Base-by-base conservation (phyloP, 352 stramenopile genomes). In the Saprolegnia parasitica region DNA sequence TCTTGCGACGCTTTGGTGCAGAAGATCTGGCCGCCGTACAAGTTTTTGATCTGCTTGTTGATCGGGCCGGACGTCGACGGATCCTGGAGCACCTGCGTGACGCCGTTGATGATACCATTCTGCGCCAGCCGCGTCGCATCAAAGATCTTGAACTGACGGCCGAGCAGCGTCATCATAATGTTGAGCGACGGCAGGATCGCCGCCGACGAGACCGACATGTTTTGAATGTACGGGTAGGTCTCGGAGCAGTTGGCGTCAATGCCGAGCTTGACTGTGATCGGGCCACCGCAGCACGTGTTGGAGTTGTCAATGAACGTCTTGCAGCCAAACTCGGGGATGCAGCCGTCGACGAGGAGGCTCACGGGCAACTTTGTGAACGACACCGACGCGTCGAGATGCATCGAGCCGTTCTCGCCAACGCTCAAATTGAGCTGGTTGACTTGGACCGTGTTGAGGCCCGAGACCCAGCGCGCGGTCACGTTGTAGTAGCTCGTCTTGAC, bases 381-480 rank as follows among this genome's bases (percentile, higher is more conserved):
- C 9, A 61, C 63, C 5, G 63, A 52, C 26, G 42, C 63, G 26
- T 70, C 46, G 21, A 70, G 21, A 13, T 52, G 54, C n/a, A 70
- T 70, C 16, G 46, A 42, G 23, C 63, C 63, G 40, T 61, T 70
- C 18, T 29, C 6, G 24, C 55, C 63, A 6, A 42, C 5, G 9
- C 29, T 70, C 29, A 70, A 26, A 5, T 26, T 58, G 20, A 70
- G 47, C 47, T 42, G 46, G 40, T 70, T 52, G 16, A 70, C 46
- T 11, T 13, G 45, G 39, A 70, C 5, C 15, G 42, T 62, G 63
- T 70, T 70, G 15, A 70, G 37, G 23, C 63, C 63, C 20, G 63
- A 70, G n/a, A 70, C 55, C 63, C 63, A 70, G n/a, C 63, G 63
- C 10, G 63, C 63, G 26, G 54, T 13, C 11, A 70, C 29, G 63